Conservation (phyloP, 192 early-diverging fungal genomes). For the Gigaspora rosea region DNA sequence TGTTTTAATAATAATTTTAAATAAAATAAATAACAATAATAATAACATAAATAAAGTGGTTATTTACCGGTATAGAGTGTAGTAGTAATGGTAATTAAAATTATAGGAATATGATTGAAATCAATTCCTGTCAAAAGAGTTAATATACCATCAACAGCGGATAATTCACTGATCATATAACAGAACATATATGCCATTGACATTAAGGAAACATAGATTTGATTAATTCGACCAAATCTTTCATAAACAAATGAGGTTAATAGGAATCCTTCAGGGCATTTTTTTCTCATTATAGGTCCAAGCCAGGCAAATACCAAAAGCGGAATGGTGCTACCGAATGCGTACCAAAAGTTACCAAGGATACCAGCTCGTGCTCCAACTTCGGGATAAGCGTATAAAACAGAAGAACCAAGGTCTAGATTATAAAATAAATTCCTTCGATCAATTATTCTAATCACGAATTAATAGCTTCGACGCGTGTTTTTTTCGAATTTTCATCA, state of each 20-base stretch:
- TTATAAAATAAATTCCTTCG: constrained; percentile 34
- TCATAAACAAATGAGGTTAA: constrained; percentile 61
- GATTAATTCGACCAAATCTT: constrained; percentile 56
- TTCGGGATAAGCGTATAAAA: constrained; percentile 59
- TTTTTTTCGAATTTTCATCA: too few species aligned
- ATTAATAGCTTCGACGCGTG: background rate
- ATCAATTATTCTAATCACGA: background rate
- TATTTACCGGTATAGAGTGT: constrained; percentile 55
- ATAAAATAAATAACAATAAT: background rate
- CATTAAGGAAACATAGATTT: constrained; percentile 54
- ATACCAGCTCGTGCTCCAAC: constrained; percentile 58
- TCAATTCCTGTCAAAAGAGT: constrained; percentile 50
- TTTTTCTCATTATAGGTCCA: constrained; percentile 56
- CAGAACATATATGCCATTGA: constrained; percentile 60
- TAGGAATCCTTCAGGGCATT: constrained; percentile 61
- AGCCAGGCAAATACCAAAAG: constrained; percentile 55
- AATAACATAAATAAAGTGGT: background rate
- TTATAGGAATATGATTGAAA: constrained; percentile 47
- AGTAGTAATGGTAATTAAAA: constrained; percentile 56
- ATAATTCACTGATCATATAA: constrained; percentile 63
- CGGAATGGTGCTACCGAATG: constrained; percentile 55
- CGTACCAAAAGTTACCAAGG: constrained; percentile 60
- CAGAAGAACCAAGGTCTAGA: constrained; percentile 54
- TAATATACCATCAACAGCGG: constrained; percentile 55
- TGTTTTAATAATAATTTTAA: background rate